phyloP scores from a whole-genome alignment of 2,329 filamentous ascomycete species.

The Ceratocystis destructans region DNA sequence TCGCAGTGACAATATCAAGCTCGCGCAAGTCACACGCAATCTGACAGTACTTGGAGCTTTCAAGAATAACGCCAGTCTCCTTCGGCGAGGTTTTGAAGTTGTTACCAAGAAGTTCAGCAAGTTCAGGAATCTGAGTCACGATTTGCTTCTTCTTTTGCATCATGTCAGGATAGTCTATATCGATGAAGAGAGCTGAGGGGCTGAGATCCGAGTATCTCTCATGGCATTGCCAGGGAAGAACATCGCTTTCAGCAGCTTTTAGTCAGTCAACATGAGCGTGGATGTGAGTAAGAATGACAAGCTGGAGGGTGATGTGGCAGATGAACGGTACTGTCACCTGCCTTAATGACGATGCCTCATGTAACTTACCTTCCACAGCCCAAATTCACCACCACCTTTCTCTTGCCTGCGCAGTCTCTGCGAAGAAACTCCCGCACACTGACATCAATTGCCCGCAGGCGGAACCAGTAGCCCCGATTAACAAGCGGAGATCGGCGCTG shows the following conservation, averaged over 20 bases:
- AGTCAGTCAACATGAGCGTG: conserved; percentile 9
- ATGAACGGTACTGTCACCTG: background rate
- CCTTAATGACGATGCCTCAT: background rate
- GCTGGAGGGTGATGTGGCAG: background rate
- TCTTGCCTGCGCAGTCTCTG: conserved; percentile 29
- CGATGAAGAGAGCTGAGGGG: conserved; percentile 53
- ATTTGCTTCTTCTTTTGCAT: conserved; percentile 59
- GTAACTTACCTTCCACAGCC: conserved; percentile 72
- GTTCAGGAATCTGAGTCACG: conserved; percentile 48
- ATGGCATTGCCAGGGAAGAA: conserved; percentile 72
- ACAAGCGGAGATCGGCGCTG: conserved; percentile 75
- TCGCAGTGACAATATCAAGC: conserved; percentile 43
- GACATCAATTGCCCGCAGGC: conserved; percentile 69
- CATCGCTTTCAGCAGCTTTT: conserved; percentile 47
- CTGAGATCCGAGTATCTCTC: conserved; percentile 48
- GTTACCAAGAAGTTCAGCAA: conserved; percentile 31
- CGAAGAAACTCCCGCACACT: conserved; percentile 61
- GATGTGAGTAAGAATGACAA: background rate
- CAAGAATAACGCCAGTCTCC: conserved; percentile 38
- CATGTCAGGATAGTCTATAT: conserved; percentile 73
- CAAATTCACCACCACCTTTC: conserved; percentile 68
- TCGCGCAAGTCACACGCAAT: conserved; percentile 71
- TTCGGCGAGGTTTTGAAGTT: conserved; percentile 25
- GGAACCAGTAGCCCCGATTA: conserved; percentile 78
- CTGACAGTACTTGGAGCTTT: conserved; percentile 59